Evolutionary conservation across 2,329 filamentous ascomycete genomes (phyloP).

Genomic region (Apiospora marii): DNA sequence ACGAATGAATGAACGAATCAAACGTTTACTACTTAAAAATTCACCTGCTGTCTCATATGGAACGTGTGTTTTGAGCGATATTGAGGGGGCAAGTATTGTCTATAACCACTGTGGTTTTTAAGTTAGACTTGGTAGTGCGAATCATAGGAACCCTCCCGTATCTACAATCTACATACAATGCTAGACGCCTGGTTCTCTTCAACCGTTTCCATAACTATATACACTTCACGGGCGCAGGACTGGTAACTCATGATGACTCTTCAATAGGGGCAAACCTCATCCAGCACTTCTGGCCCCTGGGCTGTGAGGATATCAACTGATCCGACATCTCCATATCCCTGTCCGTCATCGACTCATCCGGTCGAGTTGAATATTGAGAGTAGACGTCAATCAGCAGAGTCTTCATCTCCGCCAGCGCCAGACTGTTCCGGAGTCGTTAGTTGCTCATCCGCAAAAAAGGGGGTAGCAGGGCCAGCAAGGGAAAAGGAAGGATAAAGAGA

Average conservation of each 20-base stretch:
- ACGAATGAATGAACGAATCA: neutral
- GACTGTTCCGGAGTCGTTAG: conserved; percentile 42
- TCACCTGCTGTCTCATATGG: neutral
- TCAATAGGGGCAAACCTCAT: conserved; percentile 55
- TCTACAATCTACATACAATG: neutral
- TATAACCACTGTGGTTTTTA: too few relatives aligned
- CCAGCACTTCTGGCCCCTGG: conserved; percentile 65
- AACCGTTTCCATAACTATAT: neutral
- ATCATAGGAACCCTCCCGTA: too few relatives aligned
- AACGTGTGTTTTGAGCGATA: neutral
- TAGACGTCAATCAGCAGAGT: conserved; percentile 69
- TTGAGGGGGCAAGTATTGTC: too few relatives aligned
- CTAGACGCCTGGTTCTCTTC: neutral
- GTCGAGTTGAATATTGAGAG: conserved; percentile 61
- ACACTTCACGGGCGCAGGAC: neutral
- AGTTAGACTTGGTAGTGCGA: too few relatives aligned
- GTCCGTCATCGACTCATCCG: conserved; percentile 60
- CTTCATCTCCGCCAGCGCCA: conserved; percentile 75
- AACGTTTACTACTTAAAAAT: neutral
- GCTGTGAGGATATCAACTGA: conserved; percentile 72
- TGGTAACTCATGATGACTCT: neutral
- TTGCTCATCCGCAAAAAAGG: too few relatives aligned
- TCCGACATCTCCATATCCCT: conserved; percentile 71
- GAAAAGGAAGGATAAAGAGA: neutral
- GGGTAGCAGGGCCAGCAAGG: neutral